These are phyloP conservation scores for Selaginella tamariscina DNA, from an alignment of 75 land plant genomes.

Conservation along the genomic window DNA sequence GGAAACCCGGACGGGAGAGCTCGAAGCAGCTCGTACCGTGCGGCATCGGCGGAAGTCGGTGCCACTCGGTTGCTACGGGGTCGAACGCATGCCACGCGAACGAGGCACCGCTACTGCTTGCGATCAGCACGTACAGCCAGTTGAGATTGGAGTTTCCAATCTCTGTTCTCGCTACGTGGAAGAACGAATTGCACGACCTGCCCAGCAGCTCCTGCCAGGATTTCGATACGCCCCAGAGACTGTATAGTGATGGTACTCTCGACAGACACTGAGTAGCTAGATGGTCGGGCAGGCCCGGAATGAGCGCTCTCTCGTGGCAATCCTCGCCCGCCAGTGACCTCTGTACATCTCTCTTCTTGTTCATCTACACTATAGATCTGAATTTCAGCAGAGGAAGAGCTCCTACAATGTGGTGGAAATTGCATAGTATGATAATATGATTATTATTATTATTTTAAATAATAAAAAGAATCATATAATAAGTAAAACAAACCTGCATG, in stretches of 20 bases:
- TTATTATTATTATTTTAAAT: too few species aligned
- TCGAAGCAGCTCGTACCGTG: slow-evolving; percentile 12
- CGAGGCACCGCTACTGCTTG: not conserved
- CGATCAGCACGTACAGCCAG: slow-evolving; percentile 27
- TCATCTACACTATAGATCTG: not conserved
- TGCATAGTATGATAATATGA: too few species aligned
- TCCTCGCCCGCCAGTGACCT: not conserved
- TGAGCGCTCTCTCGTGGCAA: not conserved
- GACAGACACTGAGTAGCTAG: slow-evolving; percentile 27
- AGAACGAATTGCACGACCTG: slow-evolving; percentile 14
- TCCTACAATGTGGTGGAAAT: too few species aligned
- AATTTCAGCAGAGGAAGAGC: too few species aligned
- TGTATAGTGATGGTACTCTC: slow-evolving; percentile 11
- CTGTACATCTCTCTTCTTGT: not conserved
- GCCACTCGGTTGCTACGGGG: slow-evolving; percentile 22
- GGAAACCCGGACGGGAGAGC: slow-evolving; percentile 13
- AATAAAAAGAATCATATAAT: too few species aligned
- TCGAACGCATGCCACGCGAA: slow-evolving; percentile 31
- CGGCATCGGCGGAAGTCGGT: slow-evolving; percentile 26
- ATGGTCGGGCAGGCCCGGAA: slow-evolving; percentile 27
- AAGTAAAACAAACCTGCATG: too few species aligned
- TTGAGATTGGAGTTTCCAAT: slow-evolving; percentile 4
- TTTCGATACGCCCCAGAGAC: slow-evolving; percentile 16
- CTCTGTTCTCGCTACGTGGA: slow-evolving; percentile 17
- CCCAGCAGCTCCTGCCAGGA: slow-evolving; percentile 21